Conservation (phyloP, 495 filamentous ascomycete genomes). For the Neurospora pannonica region DNA sequence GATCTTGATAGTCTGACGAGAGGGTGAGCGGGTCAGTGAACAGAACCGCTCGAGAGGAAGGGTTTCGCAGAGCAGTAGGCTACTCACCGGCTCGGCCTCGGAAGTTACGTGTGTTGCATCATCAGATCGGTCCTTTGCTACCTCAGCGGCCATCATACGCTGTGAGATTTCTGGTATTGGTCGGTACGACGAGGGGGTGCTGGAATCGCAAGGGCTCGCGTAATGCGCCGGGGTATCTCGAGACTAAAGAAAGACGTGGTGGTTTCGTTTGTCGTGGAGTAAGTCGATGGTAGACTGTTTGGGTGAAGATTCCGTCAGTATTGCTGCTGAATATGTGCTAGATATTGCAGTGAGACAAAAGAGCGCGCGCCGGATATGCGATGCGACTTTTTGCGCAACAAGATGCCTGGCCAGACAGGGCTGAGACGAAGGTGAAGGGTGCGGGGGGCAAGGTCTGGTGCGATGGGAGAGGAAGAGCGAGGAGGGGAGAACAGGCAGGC, state of each 20-base stretch:
- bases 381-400: background rate
- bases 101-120: slow-evolving; percentile 37
- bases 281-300: background rate
- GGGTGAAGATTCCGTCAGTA: background rate
- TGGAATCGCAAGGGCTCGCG: slow-evolving; percentile 12
- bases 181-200: slow-evolving; percentile 2
- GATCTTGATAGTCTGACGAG: slow-evolving; percentile 22
- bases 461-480: background rate
- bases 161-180: slow-evolving; percentile 10
- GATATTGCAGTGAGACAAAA: background rate
- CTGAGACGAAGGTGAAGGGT: background rate
- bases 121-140: slow-evolving; percentile 40
- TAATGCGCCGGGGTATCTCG: slow-evolving; percentile 10
- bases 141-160: slow-evolving; percentile 53
- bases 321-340: background rate
- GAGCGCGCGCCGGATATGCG: background rate
- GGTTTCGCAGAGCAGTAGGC: background rate
- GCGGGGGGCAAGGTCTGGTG: background rate
- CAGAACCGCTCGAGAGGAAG: background rate
- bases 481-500: background rate
- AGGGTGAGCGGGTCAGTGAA: background rate
- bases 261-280: background rate
- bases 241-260: slow-evolving; percentile 5
- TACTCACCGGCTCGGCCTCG: slow-evolving; percentile 38
- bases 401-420: background rate